These are phyloP conservation scores for Leccinum rimulosum DNA, from an alignment of 768 basidiomycete genomes.

Conservation along the genomic window DNA sequence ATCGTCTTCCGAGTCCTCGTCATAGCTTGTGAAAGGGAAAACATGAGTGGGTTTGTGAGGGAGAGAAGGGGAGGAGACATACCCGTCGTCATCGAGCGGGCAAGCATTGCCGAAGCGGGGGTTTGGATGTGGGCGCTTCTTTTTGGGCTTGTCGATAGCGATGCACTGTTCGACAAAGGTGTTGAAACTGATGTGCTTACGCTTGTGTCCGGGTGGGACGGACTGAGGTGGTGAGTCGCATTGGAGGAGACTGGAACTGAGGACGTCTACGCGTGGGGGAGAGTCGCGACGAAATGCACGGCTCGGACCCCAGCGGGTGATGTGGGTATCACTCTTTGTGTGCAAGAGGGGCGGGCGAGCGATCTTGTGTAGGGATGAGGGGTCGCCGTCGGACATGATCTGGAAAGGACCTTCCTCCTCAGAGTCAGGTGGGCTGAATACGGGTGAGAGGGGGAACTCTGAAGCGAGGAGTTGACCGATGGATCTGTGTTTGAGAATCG, in stretches of 20 bases:
- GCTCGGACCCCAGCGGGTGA: slow-evolving; percentile 52
- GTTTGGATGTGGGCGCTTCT: slow-evolving; percentile 20
- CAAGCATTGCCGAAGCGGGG: slow-evolving; percentile 28
- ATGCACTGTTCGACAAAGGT: slow-evolving; percentile 98
- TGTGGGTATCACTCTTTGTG: slow-evolving; percentile 87
- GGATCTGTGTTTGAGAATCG: slow-evolving; percentile 94
- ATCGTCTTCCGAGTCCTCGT: slow-evolving; percentile 64
- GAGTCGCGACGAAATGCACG: slow-evolving; percentile 57
- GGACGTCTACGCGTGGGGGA: slow-evolving; percentile 53
- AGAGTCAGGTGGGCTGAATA: slow-evolving; percentile 59
- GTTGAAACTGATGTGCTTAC: slow-evolving; percentile 95
- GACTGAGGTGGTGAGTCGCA: slow-evolving; percentile 19
- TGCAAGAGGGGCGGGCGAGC: slow-evolving; percentile 63
- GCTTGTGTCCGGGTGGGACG: slow-evolving; percentile 41
- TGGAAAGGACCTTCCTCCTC: slow-evolving; percentile 39
- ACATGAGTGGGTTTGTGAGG: neutral
- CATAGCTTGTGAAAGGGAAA: slow-evolving; percentile 46
- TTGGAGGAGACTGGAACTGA: slow-evolving; percentile 15
- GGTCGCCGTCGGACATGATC: slow-evolving; percentile 24
- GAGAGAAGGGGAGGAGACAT: slow-evolving; percentile 24
- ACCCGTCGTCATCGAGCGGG: slow-evolving; percentile 61
- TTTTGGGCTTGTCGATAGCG: slow-evolving; percentile 74
- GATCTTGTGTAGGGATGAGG: neutral
- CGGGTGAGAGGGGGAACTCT: slow-evolving; percentile 60
- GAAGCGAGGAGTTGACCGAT: slow-evolving; percentile 85